phyloP scores from a whole-genome alignment of 2,329 filamentous ascomycete genomes.

The Pseudogymnoascus sp. region DNA sequence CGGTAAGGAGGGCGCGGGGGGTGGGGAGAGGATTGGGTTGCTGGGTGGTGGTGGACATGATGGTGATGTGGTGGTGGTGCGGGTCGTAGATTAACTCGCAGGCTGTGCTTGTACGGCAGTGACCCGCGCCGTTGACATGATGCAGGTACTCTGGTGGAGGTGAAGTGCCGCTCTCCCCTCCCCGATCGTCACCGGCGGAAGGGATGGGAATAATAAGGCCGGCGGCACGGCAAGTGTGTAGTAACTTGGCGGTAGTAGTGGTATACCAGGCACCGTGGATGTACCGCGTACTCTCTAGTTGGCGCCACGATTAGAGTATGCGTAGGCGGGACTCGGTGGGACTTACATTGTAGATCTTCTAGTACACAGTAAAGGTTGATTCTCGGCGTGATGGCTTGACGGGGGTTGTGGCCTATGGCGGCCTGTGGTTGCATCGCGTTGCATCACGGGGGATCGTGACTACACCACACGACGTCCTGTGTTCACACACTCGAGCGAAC shows the following conservation, averaged over 20 bases:
- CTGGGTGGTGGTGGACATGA: not conserved
- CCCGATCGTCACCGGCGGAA: conserved; percentile 4
- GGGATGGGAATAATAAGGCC: conserved; percentile 5
- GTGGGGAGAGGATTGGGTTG: conserved; percentile 16
- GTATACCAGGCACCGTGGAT: not conserved
- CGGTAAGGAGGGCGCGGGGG: conserved; percentile 24
- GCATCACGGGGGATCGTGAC: not conserved
- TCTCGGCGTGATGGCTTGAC: not conserved
- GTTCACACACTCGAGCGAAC: not conserved
- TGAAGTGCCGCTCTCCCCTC: not conserved
- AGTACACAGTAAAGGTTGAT: not conserved
- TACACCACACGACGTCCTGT: not conserved
- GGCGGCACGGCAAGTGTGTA: not conserved
- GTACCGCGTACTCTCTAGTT: not conserved
- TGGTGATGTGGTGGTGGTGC: not conserved
- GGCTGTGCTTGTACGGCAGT: not conserved
- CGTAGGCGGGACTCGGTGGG: not conserved
- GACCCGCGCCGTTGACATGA: conserved; percentile 6
- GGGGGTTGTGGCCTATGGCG: conserved; percentile 1
- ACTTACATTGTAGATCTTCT: not conserved
- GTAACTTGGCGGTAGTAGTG: not conserved
- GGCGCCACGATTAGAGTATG: not conserved
- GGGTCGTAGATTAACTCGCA: not conserved
- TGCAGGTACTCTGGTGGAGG: conserved; percentile 5
- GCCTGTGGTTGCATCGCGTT: not conserved